phyloP scores from a whole-genome alignment of 352 stramenopile species.

The Globisporangium heterothallicum region DNA sequence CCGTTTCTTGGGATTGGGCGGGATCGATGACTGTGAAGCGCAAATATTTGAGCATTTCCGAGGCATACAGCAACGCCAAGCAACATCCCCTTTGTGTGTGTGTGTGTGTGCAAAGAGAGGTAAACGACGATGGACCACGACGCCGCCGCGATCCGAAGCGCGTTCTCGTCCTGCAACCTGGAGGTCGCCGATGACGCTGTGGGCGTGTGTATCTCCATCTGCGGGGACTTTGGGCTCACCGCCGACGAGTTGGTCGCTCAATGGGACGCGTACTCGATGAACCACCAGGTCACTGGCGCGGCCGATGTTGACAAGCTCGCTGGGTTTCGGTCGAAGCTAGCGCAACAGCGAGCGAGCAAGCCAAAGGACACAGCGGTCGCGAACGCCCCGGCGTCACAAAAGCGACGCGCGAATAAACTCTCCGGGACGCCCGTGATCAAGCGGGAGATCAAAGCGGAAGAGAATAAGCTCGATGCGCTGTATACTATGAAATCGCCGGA shows the following conservation, averaged over 20 bases:
- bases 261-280: slow-evolving; percentile 86
- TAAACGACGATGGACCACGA: slow-evolving; percentile 45
- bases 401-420: slow-evolving; percentile 44
- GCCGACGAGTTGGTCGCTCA: slow-evolving; percentile 71
- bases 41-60: neutral
- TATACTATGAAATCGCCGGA: slow-evolving; percentile 76
- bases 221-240: slow-evolving; percentile 70
- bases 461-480: slow-evolving; percentile 47
- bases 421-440: slow-evolving; percentile 58
- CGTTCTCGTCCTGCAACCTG: slow-evolving; percentile 70
- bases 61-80: neutral
- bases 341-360: slow-evolving; percentile 44
- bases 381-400: slow-evolving; percentile 18
- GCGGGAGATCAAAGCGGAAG: slow-evolving; percentile 51
- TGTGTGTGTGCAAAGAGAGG: neutral
- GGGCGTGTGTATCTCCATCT: slow-evolving; percentile 62
- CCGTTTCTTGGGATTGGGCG: slow-evolving; percentile 19
- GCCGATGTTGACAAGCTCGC: slow-evolving; percentile 53
- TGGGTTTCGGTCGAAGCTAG: slow-evolving; percentile 66
- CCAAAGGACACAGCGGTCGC: slow-evolving; percentile 22
- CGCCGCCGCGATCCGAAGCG: slow-evolving; percentile 49
- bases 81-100: neutral
- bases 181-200: slow-evolving; percentile 67
- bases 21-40: neutral
- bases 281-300: slow-evolving; percentile 60